phyloP scores from a whole-genome alignment of 306 rosid genomes.

The Quercus alba region DNA sequence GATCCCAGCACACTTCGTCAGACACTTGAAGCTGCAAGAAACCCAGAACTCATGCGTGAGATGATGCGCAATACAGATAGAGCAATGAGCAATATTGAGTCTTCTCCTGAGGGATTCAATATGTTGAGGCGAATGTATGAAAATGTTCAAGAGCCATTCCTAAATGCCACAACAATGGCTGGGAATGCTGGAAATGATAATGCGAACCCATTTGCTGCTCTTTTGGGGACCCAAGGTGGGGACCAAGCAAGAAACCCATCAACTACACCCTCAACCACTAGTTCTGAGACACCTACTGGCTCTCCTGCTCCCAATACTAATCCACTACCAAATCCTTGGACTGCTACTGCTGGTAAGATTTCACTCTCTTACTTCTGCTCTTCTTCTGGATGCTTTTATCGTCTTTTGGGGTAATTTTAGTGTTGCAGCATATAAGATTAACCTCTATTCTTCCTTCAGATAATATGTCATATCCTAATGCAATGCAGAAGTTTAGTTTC shows the following conservation, averaged over 20 bases:
- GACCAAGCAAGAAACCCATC: slow-evolving; percentile 44
- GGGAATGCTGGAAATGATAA: slow-evolving; percentile 58
- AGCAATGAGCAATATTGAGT: slow-evolving; percentile 90
- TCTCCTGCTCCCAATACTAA: slow-evolving; percentile 80
- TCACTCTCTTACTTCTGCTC: slow-evolving; percentile 8
- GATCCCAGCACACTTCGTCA: slow-evolving; percentile 85
- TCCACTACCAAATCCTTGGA: slow-evolving; percentile 95
- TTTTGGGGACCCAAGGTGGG: slow-evolving; percentile 51
- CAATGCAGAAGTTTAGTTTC: background rate
- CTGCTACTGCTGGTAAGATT: slow-evolving; percentile 56
- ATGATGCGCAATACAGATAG: slow-evolving; percentile 94
- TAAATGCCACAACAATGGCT: slow-evolving; percentile 85
- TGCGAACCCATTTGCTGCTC: slow-evolving; percentile 48
- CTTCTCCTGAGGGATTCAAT: slow-evolving; percentile 89
- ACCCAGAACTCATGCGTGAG: slow-evolving; percentile 94
- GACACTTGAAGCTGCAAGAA: slow-evolving; percentile 86
- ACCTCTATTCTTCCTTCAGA: background rate
- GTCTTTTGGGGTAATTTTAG: background rate
- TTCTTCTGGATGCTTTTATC: background rate
- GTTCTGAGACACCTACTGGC: slow-evolving; percentile 51
- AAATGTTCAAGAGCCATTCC: slow-evolving; percentile 88
- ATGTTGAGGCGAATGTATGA: slow-evolving; percentile 96
- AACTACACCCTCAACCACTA: slow-evolving; percentile 50
- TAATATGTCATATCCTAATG: background rate
- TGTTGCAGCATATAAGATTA: background rate